Evolutionary conservation across 176 grass and related monocot genomes (phyloP), one percentile per base, ranked within the genome.

Genomic region (Chrysopogon serrulatus): DNA sequence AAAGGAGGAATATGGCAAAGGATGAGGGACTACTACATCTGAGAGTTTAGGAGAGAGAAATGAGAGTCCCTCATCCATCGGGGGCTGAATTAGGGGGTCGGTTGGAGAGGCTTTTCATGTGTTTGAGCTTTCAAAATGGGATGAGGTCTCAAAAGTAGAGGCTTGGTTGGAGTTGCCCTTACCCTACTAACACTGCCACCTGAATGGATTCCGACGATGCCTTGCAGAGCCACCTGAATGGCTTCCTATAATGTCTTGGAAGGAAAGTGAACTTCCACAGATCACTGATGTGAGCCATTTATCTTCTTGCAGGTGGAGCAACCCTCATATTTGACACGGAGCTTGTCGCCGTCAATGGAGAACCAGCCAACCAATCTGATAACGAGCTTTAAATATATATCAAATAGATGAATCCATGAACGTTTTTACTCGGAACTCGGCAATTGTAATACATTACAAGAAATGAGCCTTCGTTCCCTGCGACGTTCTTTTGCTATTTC

Each of bases 321-420:
- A 99, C 96, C 42, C 93, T 99, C 31, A 87, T 99, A 47, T 99
- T 99, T 34, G 96, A 99, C 14, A 99, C 96, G 0, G 96, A 99
- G 74, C 96, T 99, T 82, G 93, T 99, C 41, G 77, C 96, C 33
- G 87, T 99, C 54, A 99, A 99, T 79, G 96, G 81, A 13, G 86
- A 99, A 27, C 89, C 92, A 48, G 24, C 81, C 31, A 87, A 75
- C 74, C 65, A 78, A 69, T 92, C 87, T 15, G 83, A 47, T 1
- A 90, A 43, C 54, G 93, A 99, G 57, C 91, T 99, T 35, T 97
- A 94, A 77, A 83, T 74, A 74, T 26, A 6, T 31, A 73, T 73
- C 36, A 23, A 57, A 78, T 78, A 65, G 73, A 65, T 43, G 53
- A 73, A 56, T 45, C 28, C 33, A 30, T 78, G 24, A 60, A 42